A percentile compares a stretch with the other conserved stretches of the same genome.
These are phyloP conservation scores for Collybia mongolica DNA, from an alignment of 768 basidiomycete genomes.

Conservation along the genomic window DNA sequence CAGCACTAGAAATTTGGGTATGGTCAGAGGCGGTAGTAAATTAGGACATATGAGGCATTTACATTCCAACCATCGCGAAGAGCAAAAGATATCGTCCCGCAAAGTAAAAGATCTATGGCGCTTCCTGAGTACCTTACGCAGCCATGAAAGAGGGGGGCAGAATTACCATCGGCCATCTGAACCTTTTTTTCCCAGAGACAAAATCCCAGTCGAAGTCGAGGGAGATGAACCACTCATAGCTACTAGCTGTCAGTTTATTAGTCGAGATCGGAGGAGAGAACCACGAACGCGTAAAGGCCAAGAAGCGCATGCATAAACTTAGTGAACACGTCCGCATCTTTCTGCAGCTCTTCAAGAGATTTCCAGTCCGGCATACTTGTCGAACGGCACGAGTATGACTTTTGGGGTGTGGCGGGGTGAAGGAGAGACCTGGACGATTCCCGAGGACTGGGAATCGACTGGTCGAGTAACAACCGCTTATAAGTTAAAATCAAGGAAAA, in stretches of 20 bases:
- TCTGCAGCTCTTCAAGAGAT: conserved; percentile 42
- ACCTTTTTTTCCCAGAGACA: conserved; percentile 51
- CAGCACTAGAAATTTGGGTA: conserved; percentile 30
- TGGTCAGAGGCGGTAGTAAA: background rate
- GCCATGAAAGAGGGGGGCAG: background rate
- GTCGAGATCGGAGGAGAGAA: background rate
- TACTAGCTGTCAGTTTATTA: conserved; percentile 17
- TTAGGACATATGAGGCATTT: conserved; percentile 20
- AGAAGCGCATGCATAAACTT: conserved; percentile 59
- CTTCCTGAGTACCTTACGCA: background rate
- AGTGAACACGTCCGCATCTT: conserved; percentile 42
- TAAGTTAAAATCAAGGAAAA: too few species aligned
- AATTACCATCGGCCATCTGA: conserved; percentile 68
- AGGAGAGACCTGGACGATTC: background rate
- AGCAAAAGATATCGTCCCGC: conserved; percentile 63
- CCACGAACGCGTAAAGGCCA: conserved; percentile 52
- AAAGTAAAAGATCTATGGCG: conserved; percentile 60
- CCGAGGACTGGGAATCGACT: background rate
- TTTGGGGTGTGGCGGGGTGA: conserved; percentile 2
- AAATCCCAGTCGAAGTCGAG: conserved; percentile 65
- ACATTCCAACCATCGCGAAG: conserved; percentile 71
- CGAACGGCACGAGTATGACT: background rate
- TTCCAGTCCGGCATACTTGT: conserved; percentile 54
- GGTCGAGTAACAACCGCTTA: background rate
- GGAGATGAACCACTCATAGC: conserved; percentile 65